Base-by-base conservation (phyloP, 108 stramenopile species). In the Pseudonitzschia delicatissima region DNA sequence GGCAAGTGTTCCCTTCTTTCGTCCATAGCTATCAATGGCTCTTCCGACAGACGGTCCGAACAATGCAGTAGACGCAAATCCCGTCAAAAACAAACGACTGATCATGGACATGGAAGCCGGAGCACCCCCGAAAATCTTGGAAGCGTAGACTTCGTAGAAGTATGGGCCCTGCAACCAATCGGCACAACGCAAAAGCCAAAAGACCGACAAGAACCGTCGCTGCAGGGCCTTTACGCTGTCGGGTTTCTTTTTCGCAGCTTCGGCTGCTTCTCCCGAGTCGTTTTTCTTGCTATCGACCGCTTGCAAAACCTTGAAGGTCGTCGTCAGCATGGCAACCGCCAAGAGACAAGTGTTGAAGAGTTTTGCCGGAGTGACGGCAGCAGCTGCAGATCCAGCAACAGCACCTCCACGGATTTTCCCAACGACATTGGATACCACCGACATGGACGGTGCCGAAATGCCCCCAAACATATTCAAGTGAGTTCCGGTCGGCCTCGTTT, bases 91-190 rank as follows among this genome's bases (percentile, higher is more conserved):
- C 31, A 97, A 84, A 32, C 77, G 79, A 45, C 93, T 93, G 25
- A 97, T 87, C 17, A 85, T 57, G 29, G 69, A 59, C 66, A 87
- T 65, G 0, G 88, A 78, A 3, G 82, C 80, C 11, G 72, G 74
- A 15, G 66, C 67, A 48, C 87, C 92, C 53, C 81, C 72, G 48
- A 95, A 82, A 5, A 85, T 66, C 80, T 97, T 96, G 78, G 85
- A 83, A 47, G 93, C 89, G 68, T 97, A 97, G 48, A 97, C 95
- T 74, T 93, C 87, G 73, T 99, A 99, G 83, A 98, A 96, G 74
- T 99, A 95, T 12, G 98, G 96, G 31, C 94, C 95, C 81, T 99
- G 99, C n/a, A 98, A 79, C 99, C 99, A 99, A 80, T 99, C 99
- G 12, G 96, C 90, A 59, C 96, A 87, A 32, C 96, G 82, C 35